Conservation (phyloP, 169 alveolate genomes). For the Perkinsus marinus region DNA sequence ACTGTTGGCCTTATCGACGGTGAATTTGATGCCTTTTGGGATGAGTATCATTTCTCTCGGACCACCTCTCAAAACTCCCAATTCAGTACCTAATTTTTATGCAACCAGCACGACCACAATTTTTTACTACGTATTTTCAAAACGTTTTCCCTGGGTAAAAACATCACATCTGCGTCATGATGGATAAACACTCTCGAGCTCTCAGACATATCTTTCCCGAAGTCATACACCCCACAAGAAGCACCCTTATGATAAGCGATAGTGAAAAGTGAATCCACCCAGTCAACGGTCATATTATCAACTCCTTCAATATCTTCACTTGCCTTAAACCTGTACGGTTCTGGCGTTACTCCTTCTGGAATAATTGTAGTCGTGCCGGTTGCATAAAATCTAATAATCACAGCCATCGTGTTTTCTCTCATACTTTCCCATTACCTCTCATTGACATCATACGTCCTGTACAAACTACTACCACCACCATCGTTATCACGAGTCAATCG, state of each 20-base stretch:
- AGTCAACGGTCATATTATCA: not conserved
- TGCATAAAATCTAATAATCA: not conserved
- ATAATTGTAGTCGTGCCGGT: no score
- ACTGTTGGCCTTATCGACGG: slow-evolving; percentile 7
- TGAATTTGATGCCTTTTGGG: slow-evolving; percentile 37
- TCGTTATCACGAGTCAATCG: no score
- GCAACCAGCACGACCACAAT: not conserved
- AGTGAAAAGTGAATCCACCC: not conserved
- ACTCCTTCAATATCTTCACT: not conserved
- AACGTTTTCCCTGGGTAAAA: slow-evolving; percentile 53
- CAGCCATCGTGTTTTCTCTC: not conserved
- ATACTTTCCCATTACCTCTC: not conserved
- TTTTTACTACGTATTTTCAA: slow-evolving; percentile 44
- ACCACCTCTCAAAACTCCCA: slow-evolving; percentile 30
- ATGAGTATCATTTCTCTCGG: slow-evolving; percentile 42
- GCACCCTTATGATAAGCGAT: not conserved
- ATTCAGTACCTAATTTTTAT: slow-evolving; percentile 4
- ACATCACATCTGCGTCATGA: slow-evolving; percentile 58
- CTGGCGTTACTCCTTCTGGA: slow-evolving; percentile 20
- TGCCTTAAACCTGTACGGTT: slow-evolving; percentile 43
- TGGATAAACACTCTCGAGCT: slow-evolving; percentile 33
- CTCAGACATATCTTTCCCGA: not conserved
- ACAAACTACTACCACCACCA: not conserved
- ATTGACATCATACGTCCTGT: not conserved
- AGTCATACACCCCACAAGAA: not conserved